Evolutionary conservation across 768 basidiomycete species (phyloP), one percentile per base, ranked within the genome.

Genomic region (Gloeostereum incarnatum): DNA sequence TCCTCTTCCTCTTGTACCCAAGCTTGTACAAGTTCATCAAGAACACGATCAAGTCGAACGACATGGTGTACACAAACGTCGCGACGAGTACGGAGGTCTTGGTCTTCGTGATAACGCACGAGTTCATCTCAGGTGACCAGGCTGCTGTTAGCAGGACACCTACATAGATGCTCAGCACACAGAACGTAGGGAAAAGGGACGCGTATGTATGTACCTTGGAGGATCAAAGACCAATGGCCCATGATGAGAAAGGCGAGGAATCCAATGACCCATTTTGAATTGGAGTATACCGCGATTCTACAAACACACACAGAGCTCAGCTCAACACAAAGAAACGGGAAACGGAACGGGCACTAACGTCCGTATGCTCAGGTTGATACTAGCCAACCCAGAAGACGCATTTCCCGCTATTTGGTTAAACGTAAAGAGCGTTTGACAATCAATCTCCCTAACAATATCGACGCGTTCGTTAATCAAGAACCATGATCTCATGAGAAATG

Each of bases 11-110:
- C 8, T 52, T 38, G 1, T 60, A 53, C 6, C 62, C 44, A 17
- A 85, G 67, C 50, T 79, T 83, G 56, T 70, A 75, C 9, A 67
- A 71, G 25, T 72, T 81, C 45, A 85, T 56, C 18, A 61, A 42
- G 31, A 84, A 64, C 26, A 83, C 78, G 20, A 69, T 41, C 16
- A 81, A 58, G 51, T 85, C 83, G 50, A 85, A 82, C 49, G 65
- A 62, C 83, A 85, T 86, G 21, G 81, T 75, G 47, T 85, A 85
- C 22, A 83, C 78, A 55, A 83, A 85, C 3, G 78, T 78, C 2
- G 77, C 75, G 4, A 78, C 76, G 22, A 84, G 67, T 37, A 82
- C 56, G 8, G 54, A 74, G 53, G 73, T 83, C 50, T 79, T 71
- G 6, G 79, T 80, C 21, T 68, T 48, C 1, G 65, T 62, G 40